Evolutionary conservation across 192 early-diverging fungal genomes (phyloP).

Genomic region (Umbelopsis ramanniana): DNA sequence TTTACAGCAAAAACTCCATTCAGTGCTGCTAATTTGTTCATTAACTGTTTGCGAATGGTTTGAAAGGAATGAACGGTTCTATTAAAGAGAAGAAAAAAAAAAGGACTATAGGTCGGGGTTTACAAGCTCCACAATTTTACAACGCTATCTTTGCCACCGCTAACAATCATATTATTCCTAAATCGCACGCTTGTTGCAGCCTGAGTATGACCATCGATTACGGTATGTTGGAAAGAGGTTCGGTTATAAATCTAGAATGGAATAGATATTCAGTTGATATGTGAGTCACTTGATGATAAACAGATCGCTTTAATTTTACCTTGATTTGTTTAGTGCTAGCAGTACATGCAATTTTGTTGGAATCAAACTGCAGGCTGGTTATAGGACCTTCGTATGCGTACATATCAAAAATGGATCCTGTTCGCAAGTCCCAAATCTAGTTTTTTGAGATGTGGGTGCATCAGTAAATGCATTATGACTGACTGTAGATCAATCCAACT

Average conservation of each 20-base stretch:
- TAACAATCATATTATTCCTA: conserved; percentile 53
- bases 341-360: conserved; percentile 58
- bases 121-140: conserved; percentile 69
- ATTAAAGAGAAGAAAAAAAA: conserved; percentile 5
- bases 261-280: background rate
- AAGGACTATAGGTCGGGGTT: background rate
- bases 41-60: background rate
- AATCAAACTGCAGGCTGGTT: conserved; percentile 54
- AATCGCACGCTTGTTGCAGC: conserved; percentile 47
- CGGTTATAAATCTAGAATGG: conserved; percentile 61
- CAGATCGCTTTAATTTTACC: conserved; percentile 27
- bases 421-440: conserved; percentile 79
- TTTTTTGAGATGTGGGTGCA: background rate
- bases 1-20: conserved; percentile 53
- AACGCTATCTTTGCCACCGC: conserved; percentile 65
- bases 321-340: conserved; percentile 46
- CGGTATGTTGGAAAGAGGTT: conserved; percentile 63
- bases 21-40: conserved; percentile 28
- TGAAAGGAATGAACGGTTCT: conserved; percentile 10
- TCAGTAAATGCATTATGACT: background rate
- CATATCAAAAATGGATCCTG: conserved; percentile 63
- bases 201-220: conserved; percentile 53
- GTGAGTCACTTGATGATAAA: background rate
- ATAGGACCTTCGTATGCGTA: conserved; percentile 61
- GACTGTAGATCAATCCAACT: background rate